Evolutionary conservation across 225 moss, liverwort and hornwort genomes (phyloP).

Genomic region (Rhytidiadelphus loreus): DNA sequence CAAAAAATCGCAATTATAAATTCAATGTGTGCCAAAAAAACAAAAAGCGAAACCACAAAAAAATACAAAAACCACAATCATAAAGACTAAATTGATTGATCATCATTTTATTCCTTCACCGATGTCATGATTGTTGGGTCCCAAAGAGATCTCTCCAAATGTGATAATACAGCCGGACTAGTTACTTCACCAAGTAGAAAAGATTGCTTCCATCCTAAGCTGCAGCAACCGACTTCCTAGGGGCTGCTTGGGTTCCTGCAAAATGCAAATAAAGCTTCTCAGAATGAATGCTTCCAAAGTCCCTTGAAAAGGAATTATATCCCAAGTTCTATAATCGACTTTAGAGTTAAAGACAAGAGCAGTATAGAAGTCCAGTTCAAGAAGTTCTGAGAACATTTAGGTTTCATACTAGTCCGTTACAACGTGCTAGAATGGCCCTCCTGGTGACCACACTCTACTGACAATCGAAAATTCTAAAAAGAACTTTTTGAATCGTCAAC

Average conservation of each 20-base stretch:
- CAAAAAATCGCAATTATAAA: not conserved
- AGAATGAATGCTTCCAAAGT: not conserved
- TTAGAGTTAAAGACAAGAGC: not conserved
- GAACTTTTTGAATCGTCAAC: not conserved
- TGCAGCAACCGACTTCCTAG: slow-evolving; percentile 39
- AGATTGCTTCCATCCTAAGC: slow-evolving; percentile 9
- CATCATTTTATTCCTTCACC: not conserved
- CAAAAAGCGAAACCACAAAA: not conserved
- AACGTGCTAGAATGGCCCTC: not conserved
- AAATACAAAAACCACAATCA: not conserved
- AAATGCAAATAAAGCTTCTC: not conserved
- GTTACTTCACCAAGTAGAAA: not conserved
- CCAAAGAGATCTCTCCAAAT: not conserved
- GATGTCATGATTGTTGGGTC: not conserved
- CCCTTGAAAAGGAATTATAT: not conserved
- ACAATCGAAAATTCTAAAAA: not conserved
- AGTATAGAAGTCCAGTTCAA: not conserved
- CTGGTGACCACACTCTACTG: not conserved
- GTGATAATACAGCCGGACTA: not conserved
- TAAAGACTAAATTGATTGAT: not conserved
- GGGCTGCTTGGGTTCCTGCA: slow-evolving; percentile 47
- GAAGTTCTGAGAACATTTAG: not conserved
- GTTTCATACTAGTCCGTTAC: not conserved
- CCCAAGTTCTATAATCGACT: not conserved
- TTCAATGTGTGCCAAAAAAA: not conserved